phyloP scores from a whole-genome alignment of 2,329 filamentous ascomycete species.

The Pyrenochaeta sp. region DNA sequence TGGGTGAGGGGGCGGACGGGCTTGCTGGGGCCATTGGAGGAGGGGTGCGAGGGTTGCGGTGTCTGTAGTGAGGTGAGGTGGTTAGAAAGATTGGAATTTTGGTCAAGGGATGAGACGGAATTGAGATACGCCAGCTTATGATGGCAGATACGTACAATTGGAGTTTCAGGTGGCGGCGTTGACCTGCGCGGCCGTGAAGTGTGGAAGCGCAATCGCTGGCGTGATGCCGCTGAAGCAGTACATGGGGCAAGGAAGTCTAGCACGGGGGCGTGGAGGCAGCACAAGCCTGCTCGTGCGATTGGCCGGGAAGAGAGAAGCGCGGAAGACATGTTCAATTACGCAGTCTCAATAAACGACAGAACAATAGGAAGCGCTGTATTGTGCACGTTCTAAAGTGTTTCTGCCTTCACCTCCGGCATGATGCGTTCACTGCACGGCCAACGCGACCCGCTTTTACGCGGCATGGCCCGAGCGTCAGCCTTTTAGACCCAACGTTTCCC shows the following conservation, averaged over 20 bases:
- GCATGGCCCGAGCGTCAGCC: conserved; percentile 22
- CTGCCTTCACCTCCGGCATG: conserved; percentile 8
- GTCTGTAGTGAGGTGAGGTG: not conserved
- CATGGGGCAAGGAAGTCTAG: conserved; percentile 40
- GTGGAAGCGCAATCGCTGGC: conserved; percentile 20
- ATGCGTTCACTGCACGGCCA: conserved; percentile 30
- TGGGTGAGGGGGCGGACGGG: conserved; percentile 36
- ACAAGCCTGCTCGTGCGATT: conserved; percentile 21
- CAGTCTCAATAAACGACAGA: no score
- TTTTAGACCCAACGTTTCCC: conserved; percentile 24
- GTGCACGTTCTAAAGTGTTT: no score
- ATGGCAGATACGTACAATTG: not conserved
- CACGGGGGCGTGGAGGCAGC: conserved; percentile 12
- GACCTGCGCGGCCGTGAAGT: conserved; percentile 2
- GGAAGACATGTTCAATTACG: conserved; percentile 29
- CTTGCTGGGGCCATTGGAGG: conserved; percentile 14
- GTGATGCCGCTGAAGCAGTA: conserved; percentile 20
- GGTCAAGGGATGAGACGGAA: not conserved
- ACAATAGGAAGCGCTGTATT: no score
- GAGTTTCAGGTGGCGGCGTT: not conserved
- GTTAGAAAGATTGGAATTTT: not conserved
- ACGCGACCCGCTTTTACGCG: conserved; percentile 28
- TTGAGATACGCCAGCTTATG: not conserved
- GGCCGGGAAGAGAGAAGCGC: conserved; percentile 19
- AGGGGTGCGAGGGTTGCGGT: conserved; percentile 5